A percentile compares a stretch with the other conserved stretches of the same genome.
Evolutionary conservation across 192 early-diverging fungal species (phyloP).

Genomic region (Podila epicladia): DNA sequence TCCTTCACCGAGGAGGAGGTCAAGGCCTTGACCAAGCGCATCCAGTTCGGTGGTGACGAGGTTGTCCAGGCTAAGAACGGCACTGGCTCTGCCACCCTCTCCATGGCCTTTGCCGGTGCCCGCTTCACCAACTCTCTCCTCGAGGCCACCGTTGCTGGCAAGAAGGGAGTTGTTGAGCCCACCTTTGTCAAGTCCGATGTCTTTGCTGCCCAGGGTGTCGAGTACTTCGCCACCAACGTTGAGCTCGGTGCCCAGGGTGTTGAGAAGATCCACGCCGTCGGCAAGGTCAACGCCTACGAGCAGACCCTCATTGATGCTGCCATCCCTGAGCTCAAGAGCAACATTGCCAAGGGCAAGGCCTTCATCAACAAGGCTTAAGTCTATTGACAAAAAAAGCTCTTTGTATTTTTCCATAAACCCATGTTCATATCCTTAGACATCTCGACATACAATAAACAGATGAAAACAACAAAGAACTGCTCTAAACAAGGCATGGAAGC

Average conservation of each 20-base stretch:
- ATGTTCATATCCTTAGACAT: neutral
- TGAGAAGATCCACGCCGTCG: conserved; percentile 81
- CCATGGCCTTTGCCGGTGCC: conserved; percentile 83
- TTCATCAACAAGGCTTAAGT: conserved; percentile 62
- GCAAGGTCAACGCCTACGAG: conserved; percentile 78
- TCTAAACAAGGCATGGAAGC: too few species aligned
- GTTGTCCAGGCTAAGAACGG: conserved; percentile 98
- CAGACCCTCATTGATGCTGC: conserved; percentile 73
- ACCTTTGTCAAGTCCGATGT: conserved; percentile 76
- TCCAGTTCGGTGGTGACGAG: conserved; percentile 96
- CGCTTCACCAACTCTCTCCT: conserved; percentile 87
- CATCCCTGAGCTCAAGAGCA: conserved; percentile 81
- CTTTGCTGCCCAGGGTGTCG: conserved; percentile 59
- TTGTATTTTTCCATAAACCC: neutral
- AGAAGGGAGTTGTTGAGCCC: conserved; percentile 82
- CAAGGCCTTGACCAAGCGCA: conserved; percentile 87
- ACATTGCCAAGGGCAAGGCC: conserved; percentile 84
- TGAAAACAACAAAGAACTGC: too few species aligned
- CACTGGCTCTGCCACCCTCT: conserved; percentile 82
- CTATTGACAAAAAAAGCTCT: neutral
- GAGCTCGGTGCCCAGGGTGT: conserved; percentile 79
- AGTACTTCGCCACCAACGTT: conserved; percentile 75
- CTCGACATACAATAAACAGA: too few species aligned
- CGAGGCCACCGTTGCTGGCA: conserved; percentile 67
- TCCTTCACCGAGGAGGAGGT: conserved; percentile 79